Base-by-base conservation (phyloP, 352 stramenopile genomes). In the Blastocystis sp. region DNA sequence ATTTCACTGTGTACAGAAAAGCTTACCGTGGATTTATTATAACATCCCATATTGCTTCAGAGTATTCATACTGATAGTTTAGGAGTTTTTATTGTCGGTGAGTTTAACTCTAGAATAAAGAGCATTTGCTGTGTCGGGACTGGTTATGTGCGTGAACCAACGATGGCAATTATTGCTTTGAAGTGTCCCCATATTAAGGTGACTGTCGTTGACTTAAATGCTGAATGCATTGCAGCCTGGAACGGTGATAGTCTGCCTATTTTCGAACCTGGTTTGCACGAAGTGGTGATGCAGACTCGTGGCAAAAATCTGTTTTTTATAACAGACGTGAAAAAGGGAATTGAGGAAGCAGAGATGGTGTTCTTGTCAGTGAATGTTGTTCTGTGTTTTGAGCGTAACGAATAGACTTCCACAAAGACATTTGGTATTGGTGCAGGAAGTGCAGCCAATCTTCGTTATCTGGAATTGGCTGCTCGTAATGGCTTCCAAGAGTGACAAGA, bases 361-460 rank as follows among this genome's bases (percentile, higher is more conserved):
- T 99, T 99, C 90, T 98, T 99, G 93, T 81, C 90, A 89, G 79
- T 90, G 41, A 90, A 76, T 90, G 79, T 81, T 24, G 13, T 16
- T 90, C n/a, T 87, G 18, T 24, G 18, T 16, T 5, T 34, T 70
- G 13, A 20, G 47, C 11, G 3, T 75, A 18, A 82, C 43, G 0
- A 99, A 26, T 98, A 99, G 92, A 99, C 97, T 70, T 97, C 98
- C 18, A 99, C 97, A 47, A 99, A 99, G 92, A 96, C 93, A 0
- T 94, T 93, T 82, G 97, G 96, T 89, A 98, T 98, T 79, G 97
- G 97, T 62, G 96, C 96, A 9, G 98, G 98, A 39, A 95, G 95
- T 81, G 97, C 97, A 3, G 96, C 97, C 18, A 98, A 99, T 91
- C 98, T 98, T 20, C 98, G 98, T 91, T 99, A 99, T 92, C 98